Percentiles rank a stretch among this genome's conserved stretches.
Conservation (phyloP, 2,329 filamentous ascomycete genomes). For the Sporothrix brunneoviolacea region DNA sequence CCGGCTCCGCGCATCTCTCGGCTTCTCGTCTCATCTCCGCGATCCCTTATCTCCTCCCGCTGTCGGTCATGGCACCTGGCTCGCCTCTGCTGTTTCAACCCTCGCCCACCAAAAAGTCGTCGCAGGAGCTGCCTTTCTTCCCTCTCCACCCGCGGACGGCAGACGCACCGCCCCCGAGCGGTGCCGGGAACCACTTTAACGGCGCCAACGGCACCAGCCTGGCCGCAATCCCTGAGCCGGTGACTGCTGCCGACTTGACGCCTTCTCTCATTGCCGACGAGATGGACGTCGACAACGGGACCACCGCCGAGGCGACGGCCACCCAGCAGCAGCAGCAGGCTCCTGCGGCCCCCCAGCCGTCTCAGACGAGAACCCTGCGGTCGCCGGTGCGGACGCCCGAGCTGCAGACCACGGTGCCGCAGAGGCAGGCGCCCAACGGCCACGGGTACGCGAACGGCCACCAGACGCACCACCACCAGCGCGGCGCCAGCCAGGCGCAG, state of each 20-base stretch:
- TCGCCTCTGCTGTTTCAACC: conserved; percentile 1
- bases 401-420: conserved; percentile 20
- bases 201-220: neutral
- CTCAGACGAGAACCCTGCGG: conserved; percentile 1
- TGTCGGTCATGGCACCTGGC: conserved; percentile 8
- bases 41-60: neutral
- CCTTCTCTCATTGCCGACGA: conserved; percentile 10
- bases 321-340: neutral
- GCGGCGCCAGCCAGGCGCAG: conserved; percentile 1
- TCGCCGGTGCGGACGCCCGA: conserved; percentile 32
- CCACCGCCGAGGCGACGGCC: neutral
- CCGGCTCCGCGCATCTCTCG: too few species aligned
- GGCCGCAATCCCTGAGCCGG: conserved; percentile 1
- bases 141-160: neutral
- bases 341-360: neutral
- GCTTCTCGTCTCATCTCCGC: neutral
- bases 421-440: conserved; percentile 3
- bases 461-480: conserved; percentile 1
- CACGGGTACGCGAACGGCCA: conserved; percentile 25
- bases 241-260: neutral
- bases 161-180: neutral
- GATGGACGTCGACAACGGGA: conserved; percentile 18
- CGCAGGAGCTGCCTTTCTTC: conserved; percentile 13
- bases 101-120: conserved; percentile 16
- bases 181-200: neutral